Evolutionary conservation across 2,329 filamentous ascomycete species (phyloP), one percentile per base, ranked within the genome.

Genomic region (Colletotrichum sp.): DNA sequence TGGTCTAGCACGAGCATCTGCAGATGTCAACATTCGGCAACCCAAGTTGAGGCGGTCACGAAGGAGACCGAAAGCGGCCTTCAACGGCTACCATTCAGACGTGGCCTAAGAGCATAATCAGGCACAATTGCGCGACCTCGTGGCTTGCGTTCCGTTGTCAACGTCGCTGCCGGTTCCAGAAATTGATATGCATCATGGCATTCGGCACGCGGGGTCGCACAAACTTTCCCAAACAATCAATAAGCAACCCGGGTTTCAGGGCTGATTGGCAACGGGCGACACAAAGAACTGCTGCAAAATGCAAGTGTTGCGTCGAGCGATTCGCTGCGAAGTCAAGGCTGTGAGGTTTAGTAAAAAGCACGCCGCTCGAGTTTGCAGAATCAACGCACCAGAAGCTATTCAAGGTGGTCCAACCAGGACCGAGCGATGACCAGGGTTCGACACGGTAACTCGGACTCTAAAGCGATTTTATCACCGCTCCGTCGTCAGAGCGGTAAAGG

Each of bases 401-500:
- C 5, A 30, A 57, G 70, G 74, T 69, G 55, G 74, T 69, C 59
- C 65, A 76, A 65, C 34, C 44, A 65, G 44, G 52, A 60, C 44
- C 44, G 49, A 73, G 71, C 49, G 49, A 32, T 60, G 67, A 64
- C 74, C 44, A 34, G 74, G 74, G 70, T 74, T 49, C 28, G 64
- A 64, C 12, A 60, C 71, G 57, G 59, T 69, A 44, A 21, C 24
- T 67, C 32, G 71, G 65, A 52, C 24, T 66, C 49, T 36, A 60
- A 65, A 66, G 59, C 32, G 26, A 60, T 55, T 63, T 30, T 59
- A 69, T 65, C 16, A 36, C 57, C 69, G 28, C 34, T 60, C 36
- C 24, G 69, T 67, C 52, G 36, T 57, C 69, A 73, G 73, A 73
- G 70, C 74, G 69, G 55, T 71, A 66, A 64, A 67, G 62, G 36